Evolutionary conservation across 2,329 filamentous ascomycete species (phyloP).

Genomic region (Aureobasidium uvarum): DNA sequence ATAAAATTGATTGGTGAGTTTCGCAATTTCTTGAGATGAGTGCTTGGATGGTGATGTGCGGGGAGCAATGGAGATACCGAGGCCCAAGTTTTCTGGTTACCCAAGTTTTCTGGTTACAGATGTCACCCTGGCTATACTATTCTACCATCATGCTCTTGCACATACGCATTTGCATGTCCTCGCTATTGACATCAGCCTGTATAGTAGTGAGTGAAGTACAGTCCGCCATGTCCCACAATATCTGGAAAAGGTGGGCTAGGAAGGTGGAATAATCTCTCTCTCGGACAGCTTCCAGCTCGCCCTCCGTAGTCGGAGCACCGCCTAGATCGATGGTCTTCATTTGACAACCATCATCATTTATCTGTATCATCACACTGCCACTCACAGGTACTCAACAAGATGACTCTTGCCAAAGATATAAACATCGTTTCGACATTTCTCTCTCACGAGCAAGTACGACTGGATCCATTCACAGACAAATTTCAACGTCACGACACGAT

Average conservation of each 20-base stretch:
- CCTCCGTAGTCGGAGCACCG: no score
- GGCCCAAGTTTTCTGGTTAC: background rate
- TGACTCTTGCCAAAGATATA: constrained; percentile 31
- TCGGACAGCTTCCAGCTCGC: no score
- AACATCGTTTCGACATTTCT: constrained; percentile 38
- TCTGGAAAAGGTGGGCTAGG: no score
- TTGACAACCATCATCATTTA: no score
- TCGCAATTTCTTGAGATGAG: no score
- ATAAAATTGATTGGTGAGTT: background rate
- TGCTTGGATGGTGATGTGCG: background rate
- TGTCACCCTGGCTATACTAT: background rate
- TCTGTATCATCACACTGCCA: background rate
- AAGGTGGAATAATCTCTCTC: no score
- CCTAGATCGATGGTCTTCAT: no score
- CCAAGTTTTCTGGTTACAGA: background rate
- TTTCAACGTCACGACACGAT: constrained; percentile 36
- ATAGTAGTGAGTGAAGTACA: no score
- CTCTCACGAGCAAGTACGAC: constrained; percentile 34
- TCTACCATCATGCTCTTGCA: background rate
- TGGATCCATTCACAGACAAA: background rate
- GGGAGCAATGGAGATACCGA: constrained; percentile 14
- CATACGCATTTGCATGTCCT: background rate
- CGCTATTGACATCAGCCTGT: background rate
- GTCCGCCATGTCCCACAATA: no score
- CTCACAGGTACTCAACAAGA: background rate